Conservation (phyloP, 2,329 filamentous ascomycete genomes). For the Diaporthe helianthi region DNA sequence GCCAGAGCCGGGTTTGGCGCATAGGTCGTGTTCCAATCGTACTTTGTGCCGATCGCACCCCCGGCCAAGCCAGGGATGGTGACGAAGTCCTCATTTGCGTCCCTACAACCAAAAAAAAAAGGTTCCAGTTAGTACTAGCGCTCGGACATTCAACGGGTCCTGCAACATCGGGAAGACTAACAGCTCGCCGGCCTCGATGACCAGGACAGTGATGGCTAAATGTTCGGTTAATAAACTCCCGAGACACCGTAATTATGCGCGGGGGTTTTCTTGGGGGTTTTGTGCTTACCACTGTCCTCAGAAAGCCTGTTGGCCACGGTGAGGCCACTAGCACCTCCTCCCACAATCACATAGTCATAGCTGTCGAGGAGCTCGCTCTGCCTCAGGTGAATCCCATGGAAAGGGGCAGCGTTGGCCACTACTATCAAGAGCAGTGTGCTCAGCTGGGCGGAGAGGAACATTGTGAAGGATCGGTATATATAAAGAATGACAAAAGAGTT, state of each 20-base stretch:
- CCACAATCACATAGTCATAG: conserved; percentile 34
- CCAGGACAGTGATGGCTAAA: conserved; percentile 39
- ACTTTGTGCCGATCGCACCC: conserved; percentile 36
- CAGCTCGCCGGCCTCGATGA: conserved; percentile 40
- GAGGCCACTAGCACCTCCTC: conserved; percentile 34
- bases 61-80: conserved; percentile 41
- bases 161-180: conserved; percentile 18
- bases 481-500: conserved; percentile 6
- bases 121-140: conserved; percentile 10
- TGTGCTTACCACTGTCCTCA: conserved; percentile 37
- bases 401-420: conserved; percentile 25
- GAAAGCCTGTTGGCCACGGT: conserved; percentile 41
- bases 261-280: no score
- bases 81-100: conserved; percentile 37
- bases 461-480: not conserved
- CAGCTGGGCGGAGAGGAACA: conserved; percentile 12
- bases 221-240: conserved; percentile 17
- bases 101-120: not conserved
- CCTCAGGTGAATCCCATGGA: conserved; percentile 17
- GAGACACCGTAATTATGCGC: not conserved
- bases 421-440: conserved; percentile 5
- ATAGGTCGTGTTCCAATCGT: conserved; percentile 42
- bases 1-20: conserved; percentile 15
- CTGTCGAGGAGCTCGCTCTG: conserved; percentile 10
- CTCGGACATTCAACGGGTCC: conserved; percentile 30